A percentile compares a stretch with the other conserved stretches of the same genome.
phyloP scores from a whole-genome alignment of 495 filamentous ascomycete genomes.

The Daldinia vernicosa region DNA sequence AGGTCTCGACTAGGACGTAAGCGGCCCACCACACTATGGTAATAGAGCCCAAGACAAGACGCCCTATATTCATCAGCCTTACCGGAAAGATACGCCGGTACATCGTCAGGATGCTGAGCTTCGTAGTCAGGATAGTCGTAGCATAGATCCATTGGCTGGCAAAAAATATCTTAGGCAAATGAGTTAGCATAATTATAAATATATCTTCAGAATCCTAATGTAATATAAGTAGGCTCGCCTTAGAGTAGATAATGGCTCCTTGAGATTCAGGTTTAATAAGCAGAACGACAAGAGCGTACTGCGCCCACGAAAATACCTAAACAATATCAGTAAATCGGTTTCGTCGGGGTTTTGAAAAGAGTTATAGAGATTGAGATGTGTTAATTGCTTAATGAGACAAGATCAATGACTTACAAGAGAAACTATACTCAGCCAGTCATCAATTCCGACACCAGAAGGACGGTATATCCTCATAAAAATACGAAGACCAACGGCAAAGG shows the following conservation, averaged over 20 bases:
- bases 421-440: not conserved
- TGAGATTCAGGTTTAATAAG: no score
- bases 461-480: not conserved
- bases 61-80: not conserved
- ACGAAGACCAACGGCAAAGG: not conserved
- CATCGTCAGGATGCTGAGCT: not conserved
- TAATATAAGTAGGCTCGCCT: not conserved
- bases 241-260: not conserved
- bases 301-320: not conserved
- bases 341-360: not conserved
- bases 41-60: not conserved
- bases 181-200: not conserved
- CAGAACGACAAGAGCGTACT: not conserved
- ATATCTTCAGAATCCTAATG: not conserved
- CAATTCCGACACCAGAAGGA: not conserved
- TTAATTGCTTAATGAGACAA: not conserved
- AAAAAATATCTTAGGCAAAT: not conserved
- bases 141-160: not conserved
- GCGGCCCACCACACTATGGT: not conserved
- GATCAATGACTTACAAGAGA: not conserved
- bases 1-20: not conserved
- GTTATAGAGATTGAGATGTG: not conserved
- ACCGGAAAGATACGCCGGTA: not conserved
- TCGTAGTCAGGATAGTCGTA: not conserved
- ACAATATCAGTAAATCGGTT: not conserved